These are phyloP conservation scores for Colletotrichum shisoi DNA, from an alignment of 2,329 filamentous ascomycete species.

Conservation along the genomic window DNA sequence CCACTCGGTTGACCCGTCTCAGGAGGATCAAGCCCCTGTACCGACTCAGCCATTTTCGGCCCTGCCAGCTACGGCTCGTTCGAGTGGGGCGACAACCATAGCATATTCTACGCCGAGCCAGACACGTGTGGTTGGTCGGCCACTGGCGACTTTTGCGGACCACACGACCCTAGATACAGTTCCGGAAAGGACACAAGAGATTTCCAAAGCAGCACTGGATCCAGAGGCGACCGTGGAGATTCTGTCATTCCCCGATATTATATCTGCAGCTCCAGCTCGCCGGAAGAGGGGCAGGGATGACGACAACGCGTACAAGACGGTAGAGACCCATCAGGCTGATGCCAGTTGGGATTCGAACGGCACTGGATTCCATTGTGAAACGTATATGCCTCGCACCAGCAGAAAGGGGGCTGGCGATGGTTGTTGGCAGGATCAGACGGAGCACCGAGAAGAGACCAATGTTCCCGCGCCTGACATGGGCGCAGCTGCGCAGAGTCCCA, in stretches of 20 bases:
- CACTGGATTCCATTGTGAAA: slow-evolving; percentile 14
- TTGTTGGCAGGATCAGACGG: slow-evolving; percentile 29
- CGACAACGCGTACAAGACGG: not conserved
- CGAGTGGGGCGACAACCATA: slow-evolving; percentile 48
- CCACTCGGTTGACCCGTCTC: slow-evolving; percentile 43
- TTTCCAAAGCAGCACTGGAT: not conserved
- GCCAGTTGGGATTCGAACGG: slow-evolving; percentile 38
- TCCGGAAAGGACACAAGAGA: slow-evolving; percentile 1
- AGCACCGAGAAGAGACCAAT: not conserved
- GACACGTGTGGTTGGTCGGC: slow-evolving; percentile 24
- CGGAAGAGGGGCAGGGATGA: slow-evolving; percentile 27
- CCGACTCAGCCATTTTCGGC: slow-evolving; percentile 31
- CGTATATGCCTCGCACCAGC: slow-evolving; percentile 31
- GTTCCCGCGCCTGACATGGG: slow-evolving; percentile 18
- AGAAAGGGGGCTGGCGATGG: slow-evolving; percentile 36
- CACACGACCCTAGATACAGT: not conserved
- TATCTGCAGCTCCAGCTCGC: slow-evolving; percentile 33
- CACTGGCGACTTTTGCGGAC: slow-evolving; percentile 8
- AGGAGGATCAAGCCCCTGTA: slow-evolving; percentile 28
- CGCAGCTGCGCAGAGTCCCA: not conserved
- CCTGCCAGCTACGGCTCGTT: slow-evolving; percentile 36
- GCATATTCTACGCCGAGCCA: slow-evolving; percentile 50
- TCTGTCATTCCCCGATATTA: slow-evolving; percentile 41
- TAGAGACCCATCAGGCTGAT: slow-evolving; percentile 7
- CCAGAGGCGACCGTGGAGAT: slow-evolving; percentile 14